Conservation (phyloP, 352 stramenopile genomes). For the Globisporangium cystogenes region DNA sequence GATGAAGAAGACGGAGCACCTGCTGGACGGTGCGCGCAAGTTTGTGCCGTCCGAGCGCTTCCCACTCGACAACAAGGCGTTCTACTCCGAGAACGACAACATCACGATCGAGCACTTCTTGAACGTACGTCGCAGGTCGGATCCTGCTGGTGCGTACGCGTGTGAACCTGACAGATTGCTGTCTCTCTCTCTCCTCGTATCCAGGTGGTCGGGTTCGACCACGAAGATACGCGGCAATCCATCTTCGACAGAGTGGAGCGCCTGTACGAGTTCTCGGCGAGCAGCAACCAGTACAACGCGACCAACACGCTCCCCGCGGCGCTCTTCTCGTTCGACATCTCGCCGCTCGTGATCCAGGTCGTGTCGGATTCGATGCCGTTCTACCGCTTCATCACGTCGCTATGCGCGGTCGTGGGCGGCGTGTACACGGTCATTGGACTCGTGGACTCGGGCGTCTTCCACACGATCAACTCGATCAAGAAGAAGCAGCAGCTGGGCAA, state of each 20-base stretch:
- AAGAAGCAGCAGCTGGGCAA: slow-evolving; percentile 84
- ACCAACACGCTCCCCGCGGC: slow-evolving; percentile 50
- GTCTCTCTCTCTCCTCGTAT: neutral
- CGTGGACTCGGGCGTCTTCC: slow-evolving; percentile 74
- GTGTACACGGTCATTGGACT: slow-evolving; percentile 85
- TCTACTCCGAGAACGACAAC: slow-evolving; percentile 51
- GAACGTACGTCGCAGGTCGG: slow-evolving; percentile 75
- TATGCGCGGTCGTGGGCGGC: slow-evolving; percentile 79
- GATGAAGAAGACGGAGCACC: slow-evolving; percentile 52
- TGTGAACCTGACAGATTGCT: slow-evolving; percentile 4
- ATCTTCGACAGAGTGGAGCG: slow-evolving; percentile 46
- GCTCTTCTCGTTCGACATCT: slow-evolving; percentile 81
- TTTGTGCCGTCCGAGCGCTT: slow-evolving; percentile 57
- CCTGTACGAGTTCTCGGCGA: slow-evolving; percentile 76
- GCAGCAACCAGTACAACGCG: slow-evolving; percentile 70
- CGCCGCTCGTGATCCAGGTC: slow-evolving; percentile 69
- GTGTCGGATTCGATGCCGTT: slow-evolving; percentile 64
- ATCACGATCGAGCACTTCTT: slow-evolving; percentile 80
- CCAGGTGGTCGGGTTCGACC: slow-evolving; percentile 75
- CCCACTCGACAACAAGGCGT: slow-evolving; percentile 53
- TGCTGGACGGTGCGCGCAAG: slow-evolving; percentile 35
- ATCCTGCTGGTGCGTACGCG: slow-evolving; percentile 14
- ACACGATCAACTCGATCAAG: slow-evolving; percentile 79
- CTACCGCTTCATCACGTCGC: slow-evolving; percentile 81
- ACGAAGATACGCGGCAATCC: slow-evolving; percentile 44